Evolutionary conservation across 2,329 filamentous ascomycete genomes (phyloP).

Genomic region (Penicillium concentricum): DNA sequence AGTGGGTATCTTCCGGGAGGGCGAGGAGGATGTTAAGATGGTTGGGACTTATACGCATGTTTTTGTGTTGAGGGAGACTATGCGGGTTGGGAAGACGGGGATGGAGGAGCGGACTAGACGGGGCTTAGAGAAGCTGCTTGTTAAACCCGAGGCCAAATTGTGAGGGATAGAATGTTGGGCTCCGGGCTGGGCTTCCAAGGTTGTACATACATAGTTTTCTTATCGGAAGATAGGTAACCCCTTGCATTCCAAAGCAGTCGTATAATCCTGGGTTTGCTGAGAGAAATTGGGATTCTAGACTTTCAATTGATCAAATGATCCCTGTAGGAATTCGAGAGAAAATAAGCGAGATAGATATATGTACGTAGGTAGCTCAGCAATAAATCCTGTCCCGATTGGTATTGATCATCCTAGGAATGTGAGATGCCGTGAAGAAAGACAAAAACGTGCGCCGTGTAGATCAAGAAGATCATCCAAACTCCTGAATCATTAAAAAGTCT

Average conservation of each 20-base stretch:
- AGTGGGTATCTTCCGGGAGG: constrained; percentile 78
- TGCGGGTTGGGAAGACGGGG: constrained; percentile 64
- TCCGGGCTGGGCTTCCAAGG: neutral
- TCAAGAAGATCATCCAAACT: constrained; percentile 6
- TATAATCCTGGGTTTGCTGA: too few species aligned
- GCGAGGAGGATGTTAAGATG: constrained; percentile 70
- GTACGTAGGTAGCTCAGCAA: neutral
- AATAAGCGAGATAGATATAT: neutral
- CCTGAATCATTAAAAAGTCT: constrained; percentile 2
- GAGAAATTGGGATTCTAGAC: neutral
- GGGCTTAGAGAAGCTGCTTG: constrained; percentile 59
- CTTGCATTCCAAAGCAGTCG: neutral
- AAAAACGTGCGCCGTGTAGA: constrained; percentile 7
- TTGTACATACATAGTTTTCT: constrained; percentile 3
- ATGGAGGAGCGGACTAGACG: constrained; percentile 43
- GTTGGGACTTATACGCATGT: constrained; percentile 87
- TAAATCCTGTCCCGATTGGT: neutral
- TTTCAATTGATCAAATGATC: neutral
- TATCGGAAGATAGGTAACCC: neutral
- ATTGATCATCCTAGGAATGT: neutral
- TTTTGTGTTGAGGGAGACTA: constrained; percentile 74
- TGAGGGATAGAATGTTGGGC: constrained; percentile 13
- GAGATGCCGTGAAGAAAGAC: neutral
- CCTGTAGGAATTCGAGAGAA: neutral
- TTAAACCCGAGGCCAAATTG: constrained; percentile 32